A percentile compares a stretch with the other conserved stretches of the same genome.
These are phyloP conservation scores for Chaetoscypha palmicola DNA, from an alignment of 2,329 filamentous ascomycete genomes.

Conservation along the genomic window DNA sequence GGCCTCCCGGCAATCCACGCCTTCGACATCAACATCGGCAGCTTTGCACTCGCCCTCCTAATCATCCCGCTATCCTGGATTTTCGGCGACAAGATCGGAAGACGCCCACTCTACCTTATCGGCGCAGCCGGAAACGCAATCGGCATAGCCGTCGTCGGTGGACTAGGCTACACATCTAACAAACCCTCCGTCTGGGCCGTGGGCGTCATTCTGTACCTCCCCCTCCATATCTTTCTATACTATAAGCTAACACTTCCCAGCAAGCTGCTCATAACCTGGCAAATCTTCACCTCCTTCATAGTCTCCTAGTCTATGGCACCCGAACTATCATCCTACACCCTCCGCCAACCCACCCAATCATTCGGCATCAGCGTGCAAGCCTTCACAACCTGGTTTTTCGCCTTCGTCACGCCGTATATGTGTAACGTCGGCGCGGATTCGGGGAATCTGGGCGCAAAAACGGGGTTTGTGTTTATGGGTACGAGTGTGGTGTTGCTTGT, in stretches of 20 bases:
- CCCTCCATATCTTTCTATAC: no score
- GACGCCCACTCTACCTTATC: constrained; percentile 31
- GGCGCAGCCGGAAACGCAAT: constrained; percentile 16
- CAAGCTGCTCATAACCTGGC: constrained; percentile 22
- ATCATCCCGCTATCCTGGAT: constrained; percentile 10
- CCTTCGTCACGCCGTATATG: constrained; percentile 34
- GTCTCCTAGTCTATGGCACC: constrained; percentile 17
- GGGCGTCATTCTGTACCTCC: constrained; percentile 18
- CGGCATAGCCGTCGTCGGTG: constrained; percentile 14
- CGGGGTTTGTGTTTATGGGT: constrained; percentile 36
- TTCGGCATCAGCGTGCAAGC: constrained; percentile 17
- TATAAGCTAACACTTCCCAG: no score
- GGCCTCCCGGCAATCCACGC: constrained; percentile 14
- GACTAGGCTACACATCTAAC: constrained; percentile 13
- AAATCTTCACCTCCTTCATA: constrained; percentile 13
- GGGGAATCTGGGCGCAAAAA: constrained; percentile 35
- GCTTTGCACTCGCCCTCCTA: constrained; percentile 9
- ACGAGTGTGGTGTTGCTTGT: constrained; percentile 33
- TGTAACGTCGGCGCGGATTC: constrained; percentile 36
- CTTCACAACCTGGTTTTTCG: constrained; percentile 21
- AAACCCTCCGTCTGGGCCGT: constrained; percentile 14
- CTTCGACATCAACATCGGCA: constrained; percentile 11
- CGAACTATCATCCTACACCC: constrained; percentile 18
- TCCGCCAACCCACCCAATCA: constrained; percentile 19
- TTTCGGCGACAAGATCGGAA: constrained; percentile 28